These are phyloP conservation scores for Pichia occidentalis DNA, from an alignment of 805 yeast genomes.

Conservation along the genomic window DNA sequence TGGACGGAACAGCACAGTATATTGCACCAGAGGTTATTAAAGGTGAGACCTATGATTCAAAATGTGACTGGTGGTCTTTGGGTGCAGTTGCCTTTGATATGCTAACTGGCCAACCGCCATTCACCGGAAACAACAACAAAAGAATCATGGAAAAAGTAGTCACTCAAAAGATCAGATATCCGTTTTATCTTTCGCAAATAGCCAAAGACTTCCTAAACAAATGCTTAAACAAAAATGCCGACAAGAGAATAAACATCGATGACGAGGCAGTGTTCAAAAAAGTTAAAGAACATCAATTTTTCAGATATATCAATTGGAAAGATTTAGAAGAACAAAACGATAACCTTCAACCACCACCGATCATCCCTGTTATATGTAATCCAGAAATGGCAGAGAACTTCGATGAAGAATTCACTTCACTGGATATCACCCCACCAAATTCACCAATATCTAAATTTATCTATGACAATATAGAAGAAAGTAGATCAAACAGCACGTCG, in stretches of 20 bases:
- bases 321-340: constrained; percentile 43
- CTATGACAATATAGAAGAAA: constrained; percentile 26
- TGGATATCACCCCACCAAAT: constrained; percentile 44
- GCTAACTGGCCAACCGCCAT: constrained; percentile 83
- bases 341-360: constrained; percentile 67
- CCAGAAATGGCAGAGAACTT: constrained; percentile 83
- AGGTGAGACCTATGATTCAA: constrained; percentile 69
- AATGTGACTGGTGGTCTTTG: constrained; percentile 89
- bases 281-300: constrained; percentile 63
- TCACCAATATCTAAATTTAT: constrained; percentile 26
- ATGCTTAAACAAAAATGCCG: constrained; percentile 62
- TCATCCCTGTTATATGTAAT: constrained; percentile 74
- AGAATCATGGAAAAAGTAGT: constrained; percentile 70
- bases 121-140: constrained; percentile 75
- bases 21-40: constrained; percentile 86
- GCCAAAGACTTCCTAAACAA: constrained; percentile 70
- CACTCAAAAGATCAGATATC: constrained; percentile 57
- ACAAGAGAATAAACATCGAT: constrained; percentile 55
- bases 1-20: constrained; percentile 75
- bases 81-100: constrained; percentile 79
- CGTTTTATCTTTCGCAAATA: constrained; percentile 70
- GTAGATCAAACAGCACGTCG: constrained; percentile 28
- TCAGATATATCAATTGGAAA: constrained; percentile 71
- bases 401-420: constrained; percentile 68
- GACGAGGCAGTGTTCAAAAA: constrained; percentile 38